A percentile compares a stretch with the other conserved stretches of the same genome.
Evolutionary conservation across 2,329 filamentous ascomycete species (phyloP).

Genomic region (Ceratocystis variospora): DNA sequence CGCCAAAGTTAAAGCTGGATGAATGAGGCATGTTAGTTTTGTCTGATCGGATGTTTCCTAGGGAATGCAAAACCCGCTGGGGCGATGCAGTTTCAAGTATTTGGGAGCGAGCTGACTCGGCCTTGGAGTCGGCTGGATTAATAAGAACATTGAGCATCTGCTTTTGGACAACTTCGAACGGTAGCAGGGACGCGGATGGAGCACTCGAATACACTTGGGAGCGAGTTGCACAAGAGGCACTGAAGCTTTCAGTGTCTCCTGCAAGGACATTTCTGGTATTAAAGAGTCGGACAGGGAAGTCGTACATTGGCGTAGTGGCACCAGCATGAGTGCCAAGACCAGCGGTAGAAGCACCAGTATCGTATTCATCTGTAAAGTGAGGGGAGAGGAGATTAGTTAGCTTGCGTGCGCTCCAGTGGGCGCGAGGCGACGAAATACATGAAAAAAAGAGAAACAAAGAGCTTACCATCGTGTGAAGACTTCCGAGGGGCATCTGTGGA

Average conservation of each 20-base stretch:
- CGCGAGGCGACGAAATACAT: neutral
- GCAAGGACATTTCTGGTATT: neutral
- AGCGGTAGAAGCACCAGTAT: constrained; percentile 1
- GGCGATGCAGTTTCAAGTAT: constrained; percentile 3
- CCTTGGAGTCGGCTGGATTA: neutral
- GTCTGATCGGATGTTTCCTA: neutral
- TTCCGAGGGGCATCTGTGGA: constrained; percentile 2
- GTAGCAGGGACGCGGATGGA: neutral
- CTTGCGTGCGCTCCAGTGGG: neutral
- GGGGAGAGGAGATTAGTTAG: neutral
- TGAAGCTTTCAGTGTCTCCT: neutral
- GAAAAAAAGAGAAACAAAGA: neutral
- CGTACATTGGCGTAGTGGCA: constrained; percentile 14
- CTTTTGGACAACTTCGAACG: constrained; percentile 10
- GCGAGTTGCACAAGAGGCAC: neutral
- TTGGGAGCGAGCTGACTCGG: neutral
- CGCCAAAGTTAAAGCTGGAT: constrained; percentile 14
- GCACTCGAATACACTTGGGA: neutral
- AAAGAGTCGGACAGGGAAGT: neutral
- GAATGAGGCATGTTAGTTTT: constrained; percentile 2
- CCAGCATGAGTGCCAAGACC: neutral
- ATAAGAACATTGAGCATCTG: constrained; percentile 1
- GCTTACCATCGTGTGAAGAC: constrained; percentile 7
- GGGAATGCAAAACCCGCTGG: neutral
- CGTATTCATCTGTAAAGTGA: neutral